phyloP scores from a whole-genome alignment of 2,329 filamentous ascomycete genomes.

The Fusarium oligoseptatum region DNA sequence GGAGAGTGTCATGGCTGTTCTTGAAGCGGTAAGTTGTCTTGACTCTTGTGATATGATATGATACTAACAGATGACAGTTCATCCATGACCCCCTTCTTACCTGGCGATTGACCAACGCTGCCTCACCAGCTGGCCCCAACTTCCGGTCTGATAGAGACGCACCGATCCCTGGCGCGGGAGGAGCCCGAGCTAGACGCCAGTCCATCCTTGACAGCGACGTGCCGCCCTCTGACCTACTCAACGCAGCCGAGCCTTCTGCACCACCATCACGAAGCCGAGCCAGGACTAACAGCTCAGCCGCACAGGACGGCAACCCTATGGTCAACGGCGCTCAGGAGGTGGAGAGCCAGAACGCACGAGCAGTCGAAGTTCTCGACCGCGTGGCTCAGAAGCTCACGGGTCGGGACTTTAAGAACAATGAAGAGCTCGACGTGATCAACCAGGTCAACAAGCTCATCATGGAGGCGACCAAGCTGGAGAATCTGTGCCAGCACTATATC shows the following conservation, averaged over 20 bases:
- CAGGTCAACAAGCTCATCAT: constrained; percentile 96
- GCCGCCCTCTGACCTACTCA: constrained; percentile 70
- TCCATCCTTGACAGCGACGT: constrained; percentile 77
- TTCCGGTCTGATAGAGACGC: constrained; percentile 73
- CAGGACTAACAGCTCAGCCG: constrained; percentile 70
- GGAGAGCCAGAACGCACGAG: constrained; percentile 93
- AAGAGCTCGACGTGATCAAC: constrained; percentile 85
- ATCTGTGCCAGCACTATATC: constrained; percentile 98
- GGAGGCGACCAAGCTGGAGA: constrained; percentile 96
- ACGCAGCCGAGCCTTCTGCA: constrained; percentile 60
- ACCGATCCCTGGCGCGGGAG: constrained; percentile 62
- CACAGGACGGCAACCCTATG: constrained; percentile 49
- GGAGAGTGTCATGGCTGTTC: constrained; percentile 96
- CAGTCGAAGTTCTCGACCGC: constrained; percentile 88
- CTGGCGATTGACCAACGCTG: constrained; percentile 83
- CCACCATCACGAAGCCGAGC: constrained; percentile 65
- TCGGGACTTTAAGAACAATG: constrained; percentile 86
- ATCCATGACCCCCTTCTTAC: constrained; percentile 99
- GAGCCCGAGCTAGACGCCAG: constrained; percentile 70
- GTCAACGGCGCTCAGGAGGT: constrained; percentile 61
- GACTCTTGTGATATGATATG: no score
- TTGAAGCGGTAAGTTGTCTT: constrained; percentile 85
- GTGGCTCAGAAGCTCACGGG: constrained; percentile 97
- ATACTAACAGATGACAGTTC: constrained; percentile 70
- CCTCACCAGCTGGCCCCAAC: constrained; percentile 74